Evolutionary conservation across 441 rosid genomes (phyloP).

Genomic region (Eutrema salsugineum): DNA sequence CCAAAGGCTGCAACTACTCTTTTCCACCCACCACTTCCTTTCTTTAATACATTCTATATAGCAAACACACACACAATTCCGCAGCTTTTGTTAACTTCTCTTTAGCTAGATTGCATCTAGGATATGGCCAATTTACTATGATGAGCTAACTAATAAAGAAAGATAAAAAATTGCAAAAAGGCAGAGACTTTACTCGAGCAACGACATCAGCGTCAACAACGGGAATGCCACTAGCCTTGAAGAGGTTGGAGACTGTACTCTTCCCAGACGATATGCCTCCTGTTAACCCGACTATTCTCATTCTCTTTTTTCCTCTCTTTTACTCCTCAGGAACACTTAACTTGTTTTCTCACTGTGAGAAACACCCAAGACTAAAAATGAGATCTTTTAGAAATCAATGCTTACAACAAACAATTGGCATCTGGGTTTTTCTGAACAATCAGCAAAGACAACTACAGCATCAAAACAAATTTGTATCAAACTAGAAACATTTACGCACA

Average conservation of each 20-base stretch:
- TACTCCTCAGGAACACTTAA: no score
- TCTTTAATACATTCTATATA: slow-evolving; percentile 72
- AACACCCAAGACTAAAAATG: no score
- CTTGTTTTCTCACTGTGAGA: no score
- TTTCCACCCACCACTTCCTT: slow-evolving; percentile 71
- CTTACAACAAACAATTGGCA: no score
- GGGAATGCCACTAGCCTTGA: slow-evolving; percentile 58
- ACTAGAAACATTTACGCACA: no score
- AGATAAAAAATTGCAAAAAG: no score
- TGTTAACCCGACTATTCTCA: slow-evolving; percentile 61
- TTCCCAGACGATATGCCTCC: slow-evolving; percentile 93
- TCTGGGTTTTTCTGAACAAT: no score
- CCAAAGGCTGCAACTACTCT: slow-evolving; percentile 80
- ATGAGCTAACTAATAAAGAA: no score
- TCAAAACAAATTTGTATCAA: no score
- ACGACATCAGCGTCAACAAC: slow-evolving; percentile 39
- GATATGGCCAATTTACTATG: no score
- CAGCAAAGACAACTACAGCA: no score
- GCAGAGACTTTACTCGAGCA: slow-evolving; percentile 41
- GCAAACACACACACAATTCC: neutral
- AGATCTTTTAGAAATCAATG: no score
- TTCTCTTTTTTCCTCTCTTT: neutral
- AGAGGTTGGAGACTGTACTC: slow-evolving; percentile 80
- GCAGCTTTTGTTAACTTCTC: neutral
- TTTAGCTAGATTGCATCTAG: neutral